Conservation (phyloP, 345 rosid species). For the Geranium rotundifolium region DNA sequence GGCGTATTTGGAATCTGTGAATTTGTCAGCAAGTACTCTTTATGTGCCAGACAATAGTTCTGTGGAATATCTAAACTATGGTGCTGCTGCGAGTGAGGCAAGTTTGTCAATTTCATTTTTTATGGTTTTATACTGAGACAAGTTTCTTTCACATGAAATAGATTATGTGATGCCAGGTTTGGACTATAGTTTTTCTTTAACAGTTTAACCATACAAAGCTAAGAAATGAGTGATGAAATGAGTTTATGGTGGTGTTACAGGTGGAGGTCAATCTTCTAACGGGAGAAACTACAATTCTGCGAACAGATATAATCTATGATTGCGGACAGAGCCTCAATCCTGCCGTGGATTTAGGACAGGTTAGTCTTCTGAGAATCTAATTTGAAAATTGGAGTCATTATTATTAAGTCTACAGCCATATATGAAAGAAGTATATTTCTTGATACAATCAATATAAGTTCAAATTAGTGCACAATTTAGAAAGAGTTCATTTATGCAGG, state of each 20-base stretch:
- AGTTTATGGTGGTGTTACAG: constrained; percentile 22
- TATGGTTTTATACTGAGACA: no score
- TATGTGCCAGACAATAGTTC: constrained; percentile 48
- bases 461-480: no score
- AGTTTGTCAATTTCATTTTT: constrained; percentile 18
- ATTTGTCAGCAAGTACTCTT: constrained; percentile 46
- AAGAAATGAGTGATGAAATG: neutral
- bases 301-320: constrained; percentile 73
- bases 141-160: no score
- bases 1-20: constrained; percentile 54
- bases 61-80: constrained; percentile 69
- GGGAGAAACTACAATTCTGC: constrained; percentile 63
- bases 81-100: constrained; percentile 95
- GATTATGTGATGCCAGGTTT: no score
- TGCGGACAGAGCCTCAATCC: constrained; percentile 96
- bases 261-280: constrained; percentile 82
- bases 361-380: constrained; percentile 11
- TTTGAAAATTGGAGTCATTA: no score
- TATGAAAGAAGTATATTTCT: no score
- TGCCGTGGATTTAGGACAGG: constrained; percentile 97
- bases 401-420: no score
- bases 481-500: constrained; percentile 24
- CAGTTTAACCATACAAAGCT: no score
- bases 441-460: no score
- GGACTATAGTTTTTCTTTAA: no score